Percentiles rank a stretch among this genome's conserved stretches.
phyloP scores from a whole-genome alignment of 179 eudicot species.

The Drosera spatulata region DNA sequence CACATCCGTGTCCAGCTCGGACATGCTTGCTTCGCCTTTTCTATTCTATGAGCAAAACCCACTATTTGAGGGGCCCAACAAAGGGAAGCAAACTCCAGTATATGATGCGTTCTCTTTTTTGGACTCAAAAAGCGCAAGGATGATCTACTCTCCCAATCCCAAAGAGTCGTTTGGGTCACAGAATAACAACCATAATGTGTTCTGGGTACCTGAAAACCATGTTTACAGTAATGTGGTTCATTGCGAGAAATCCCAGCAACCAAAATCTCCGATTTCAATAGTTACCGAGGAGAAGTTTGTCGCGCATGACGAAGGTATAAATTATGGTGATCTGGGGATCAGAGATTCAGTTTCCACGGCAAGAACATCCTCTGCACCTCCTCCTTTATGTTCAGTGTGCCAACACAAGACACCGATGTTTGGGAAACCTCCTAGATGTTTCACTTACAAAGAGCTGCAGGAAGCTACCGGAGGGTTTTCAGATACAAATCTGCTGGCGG shows the following conservation, averaged over 20 bases:
- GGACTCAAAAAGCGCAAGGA: slow-evolving; percentile 18
- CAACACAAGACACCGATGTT: slow-evolving; percentile 72
- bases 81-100: slow-evolving; percentile 24
- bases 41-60: slow-evolving; percentile 69
- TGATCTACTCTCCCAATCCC: slow-evolving; percentile 28
- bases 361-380: slow-evolving; percentile 60
- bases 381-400: slow-evolving; percentile 75
- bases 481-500: slow-evolving; percentile 55
- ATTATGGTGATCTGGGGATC: slow-evolving; percentile 27
- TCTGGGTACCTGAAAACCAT: slow-evolving; percentile 33
- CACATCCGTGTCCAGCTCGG: slow-evolving; percentile 39
- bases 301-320: slow-evolving; percentile 15
- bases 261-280: slow-evolving; percentile 12
- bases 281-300: slow-evolving; percentile 17
- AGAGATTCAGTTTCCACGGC: slow-evolving; percentile 59
- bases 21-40: slow-evolving; percentile 37
- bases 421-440: slow-evolving; percentile 69
- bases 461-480: slow-evolving; percentile 74
- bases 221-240: slow-evolving; percentile 15
- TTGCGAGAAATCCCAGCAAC: slow-evolving; percentile 10
- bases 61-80: slow-evolving; percentile 49
- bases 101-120: slow-evolving; percentile 13
- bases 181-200: slow-evolving; percentile 12
- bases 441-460: slow-evolving; percentile 47
- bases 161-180: slow-evolving; percentile 11